These are phyloP conservation scores for Starmerella apicola DNA, from an alignment of 805 yeast genomes.

Conservation along the genomic window DNA sequence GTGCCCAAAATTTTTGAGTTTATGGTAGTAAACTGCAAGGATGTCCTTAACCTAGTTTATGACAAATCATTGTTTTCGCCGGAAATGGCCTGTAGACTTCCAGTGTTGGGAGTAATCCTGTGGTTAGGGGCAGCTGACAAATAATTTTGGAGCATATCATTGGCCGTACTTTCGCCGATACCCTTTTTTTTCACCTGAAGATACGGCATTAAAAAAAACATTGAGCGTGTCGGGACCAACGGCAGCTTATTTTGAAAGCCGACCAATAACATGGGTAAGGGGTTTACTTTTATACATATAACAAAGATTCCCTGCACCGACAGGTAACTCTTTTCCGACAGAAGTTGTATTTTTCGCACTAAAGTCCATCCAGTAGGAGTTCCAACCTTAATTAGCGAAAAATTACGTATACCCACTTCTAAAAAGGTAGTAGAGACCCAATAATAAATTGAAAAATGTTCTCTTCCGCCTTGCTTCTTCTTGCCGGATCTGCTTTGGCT, in stretches of 20 bases:
- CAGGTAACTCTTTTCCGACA: not conserved
- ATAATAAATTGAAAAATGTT: constrained; percentile 7
- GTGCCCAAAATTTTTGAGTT: not conserved
- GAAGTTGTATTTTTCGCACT: not conserved
- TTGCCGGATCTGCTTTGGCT: constrained; percentile 21
- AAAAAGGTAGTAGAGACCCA: not conserved
- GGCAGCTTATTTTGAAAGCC: not conserved
- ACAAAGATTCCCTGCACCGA: not conserved
- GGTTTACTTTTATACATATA: not conserved
- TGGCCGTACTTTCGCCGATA: not conserved
- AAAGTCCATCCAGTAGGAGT: not conserved
- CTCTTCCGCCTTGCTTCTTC: constrained; percentile 15
- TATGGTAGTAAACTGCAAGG: too few relatives aligned
- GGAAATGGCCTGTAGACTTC: not conserved
- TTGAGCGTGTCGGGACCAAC: not conserved
- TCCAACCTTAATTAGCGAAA: not conserved
- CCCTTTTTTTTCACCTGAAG: not conserved
- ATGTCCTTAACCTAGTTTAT: not conserved
- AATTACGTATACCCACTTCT: not conserved
- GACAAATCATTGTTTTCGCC: not conserved
- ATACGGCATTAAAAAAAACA: not conserved
- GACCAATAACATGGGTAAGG: not conserved
- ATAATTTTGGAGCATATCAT: not conserved
- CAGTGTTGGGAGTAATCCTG: not conserved
- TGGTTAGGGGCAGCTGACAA: not conserved